Base-by-base conservation (phyloP, 192 early-diverging fungal genomes). In the Chytriomyces sp. region DNA sequence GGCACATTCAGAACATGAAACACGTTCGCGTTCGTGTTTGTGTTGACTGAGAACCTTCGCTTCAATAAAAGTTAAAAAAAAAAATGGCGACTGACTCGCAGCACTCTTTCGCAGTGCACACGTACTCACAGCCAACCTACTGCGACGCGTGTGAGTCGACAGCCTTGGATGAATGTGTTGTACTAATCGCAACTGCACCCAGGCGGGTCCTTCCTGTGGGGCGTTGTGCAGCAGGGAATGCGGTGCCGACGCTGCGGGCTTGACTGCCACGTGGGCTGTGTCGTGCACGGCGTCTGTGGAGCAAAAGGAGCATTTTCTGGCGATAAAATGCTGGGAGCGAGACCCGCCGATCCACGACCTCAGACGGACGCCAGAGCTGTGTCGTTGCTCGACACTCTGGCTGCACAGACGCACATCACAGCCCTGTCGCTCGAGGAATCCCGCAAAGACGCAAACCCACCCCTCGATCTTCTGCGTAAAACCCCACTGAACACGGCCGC, bases 401-500 rank as follows among this genome's bases (percentile, higher is more conserved):
- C 89, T 6, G 80, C 90, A 11, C 81, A 85, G 43, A 86, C 87
- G 0, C 76, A 84, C 59, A 71, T 84, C 72, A 67, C 78, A 35
- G 67, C 67, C 7, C 75, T 82, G 46, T 65, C 79, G 16, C 79
- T 84, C 63, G 75, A 84, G 43, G 64, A 76, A 6, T 69, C 77
- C 61, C 69, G 75, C 35, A 85, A 88, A 62, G 87, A 85, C 44
- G 73, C 83, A 49, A 81, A 80, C 50, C 86, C 89, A 20, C 81
- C 90, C 0, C 65, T 94, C 43, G 88, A 90, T 76, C 86, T 91
- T 8, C 83, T 93, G 50, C 83, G 83, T 16, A 92, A 91, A 1
- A 90, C 91, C 4, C 86, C 88, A 1, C 86, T 87, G 50, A 94
- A 94, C 72, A 92, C 91, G 68, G 84, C 87, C 26, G 77, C 85